These are phyloP conservation scores for Aspergillus transmontanensis DNA, from an alignment of 2,329 filamentous ascomycete species.

Conservation along the genomic window DNA sequence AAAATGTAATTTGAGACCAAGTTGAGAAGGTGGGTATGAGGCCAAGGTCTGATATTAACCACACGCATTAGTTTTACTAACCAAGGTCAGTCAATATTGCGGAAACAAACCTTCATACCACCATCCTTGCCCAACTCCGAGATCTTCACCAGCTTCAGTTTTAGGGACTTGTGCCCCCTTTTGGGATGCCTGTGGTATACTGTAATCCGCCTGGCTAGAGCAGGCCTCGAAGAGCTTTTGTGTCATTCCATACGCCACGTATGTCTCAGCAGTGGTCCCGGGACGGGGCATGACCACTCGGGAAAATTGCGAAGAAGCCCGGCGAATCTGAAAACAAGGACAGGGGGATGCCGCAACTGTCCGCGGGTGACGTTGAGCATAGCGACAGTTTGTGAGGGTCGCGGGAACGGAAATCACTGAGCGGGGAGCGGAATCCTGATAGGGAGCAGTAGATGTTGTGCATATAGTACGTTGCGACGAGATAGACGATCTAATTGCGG, in stretches of 20 bases:
- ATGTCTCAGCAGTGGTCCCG: conserved; percentile 60
- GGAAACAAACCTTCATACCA: conserved; percentile 75
- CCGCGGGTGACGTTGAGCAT: conserved; percentile 4
- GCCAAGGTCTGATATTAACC: conserved; percentile 64
- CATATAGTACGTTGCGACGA: conserved; percentile 8
- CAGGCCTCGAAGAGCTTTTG: conserved; percentile 78
- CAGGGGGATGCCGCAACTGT: conserved; percentile 1
- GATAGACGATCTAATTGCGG: conserved; percentile 9
- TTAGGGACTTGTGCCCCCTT: conserved; percentile 69
- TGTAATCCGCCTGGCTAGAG: conserved; percentile 72
- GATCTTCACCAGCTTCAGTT: conserved; percentile 77
- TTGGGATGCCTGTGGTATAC: conserved; percentile 67
- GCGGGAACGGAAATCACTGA: neutral
- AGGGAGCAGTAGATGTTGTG: neutral
- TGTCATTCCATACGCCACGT: conserved; percentile 77
- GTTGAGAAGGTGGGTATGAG: conserved; percentile 87
- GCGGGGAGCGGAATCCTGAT: neutral
- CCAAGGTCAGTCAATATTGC: neutral
- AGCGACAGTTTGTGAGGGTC: neutral
- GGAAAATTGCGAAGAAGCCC: conserved; percentile 30
- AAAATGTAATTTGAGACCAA: conserved; percentile 94
- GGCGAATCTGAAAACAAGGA: conserved; percentile 20
- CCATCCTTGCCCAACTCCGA: conserved; percentile 72
- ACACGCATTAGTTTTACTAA: neutral
- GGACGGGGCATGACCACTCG: conserved; percentile 37